Percentiles rank a stretch among this genome's conserved stretches.
Conservation (phyloP, 225 moss, liverwort and hornwort genomes). For the Pseudisothecium myosuroides region DNA sequence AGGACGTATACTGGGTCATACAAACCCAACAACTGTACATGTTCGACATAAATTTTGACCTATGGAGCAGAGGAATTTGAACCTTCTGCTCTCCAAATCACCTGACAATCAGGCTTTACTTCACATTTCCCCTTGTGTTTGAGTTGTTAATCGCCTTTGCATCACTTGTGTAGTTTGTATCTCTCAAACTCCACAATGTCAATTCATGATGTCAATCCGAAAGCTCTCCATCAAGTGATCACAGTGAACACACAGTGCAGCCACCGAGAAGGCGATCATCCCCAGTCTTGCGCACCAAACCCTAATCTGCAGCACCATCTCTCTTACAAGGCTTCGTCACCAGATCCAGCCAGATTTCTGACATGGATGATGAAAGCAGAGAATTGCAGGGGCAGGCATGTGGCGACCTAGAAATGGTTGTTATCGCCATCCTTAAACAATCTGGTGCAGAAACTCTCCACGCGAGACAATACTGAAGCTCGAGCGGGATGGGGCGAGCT, state of each 20-base stretch:
- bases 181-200: neutral
- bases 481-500: constrained; percentile 1
- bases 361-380: neutral
- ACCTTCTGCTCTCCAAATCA: neutral
- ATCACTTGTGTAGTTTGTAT: neutral
- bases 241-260: neutral
- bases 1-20: neutral
- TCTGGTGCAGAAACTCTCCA: neutral
- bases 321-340: neutral
- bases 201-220: neutral
- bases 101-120: neutral
- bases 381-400: neutral
- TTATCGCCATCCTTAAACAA: neutral
- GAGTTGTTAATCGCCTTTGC: neutral
- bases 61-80: neutral
- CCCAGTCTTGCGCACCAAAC: neutral
- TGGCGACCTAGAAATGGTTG: neutral
- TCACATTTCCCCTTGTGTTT: neutral
- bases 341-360: neutral
- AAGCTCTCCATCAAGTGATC: neutral
- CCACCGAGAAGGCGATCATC: neutral
- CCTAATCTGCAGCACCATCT: neutral
- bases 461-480: neutral
- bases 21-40: neutral
- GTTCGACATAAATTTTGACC: neutral